Evolutionary conservation across 1,284 basidiomycete genomes (phyloP), one percentile per base, ranked within the genome.

Genomic region (Phellinidium pouzarii): DNA sequence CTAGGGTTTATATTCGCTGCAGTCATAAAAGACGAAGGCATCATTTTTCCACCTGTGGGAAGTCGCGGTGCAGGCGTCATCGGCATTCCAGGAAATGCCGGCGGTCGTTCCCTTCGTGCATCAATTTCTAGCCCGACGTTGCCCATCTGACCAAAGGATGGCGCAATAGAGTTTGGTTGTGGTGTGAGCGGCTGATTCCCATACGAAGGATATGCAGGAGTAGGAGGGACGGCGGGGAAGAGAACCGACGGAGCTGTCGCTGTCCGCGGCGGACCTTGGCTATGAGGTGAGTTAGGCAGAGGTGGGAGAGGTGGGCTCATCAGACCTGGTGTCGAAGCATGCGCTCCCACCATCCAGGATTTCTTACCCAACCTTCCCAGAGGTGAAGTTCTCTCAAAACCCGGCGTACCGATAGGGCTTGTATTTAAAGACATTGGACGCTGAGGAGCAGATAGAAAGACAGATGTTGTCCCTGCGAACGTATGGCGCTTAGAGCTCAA

Each of bases 131-230:
- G 75, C 0, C 83, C 80, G 2, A 77, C 69, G 29, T 69, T 68
- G 26, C 66, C 68, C 20, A 67, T 64, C 58, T 77, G 68, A 12
- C 71, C 72, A 17, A 74, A 70, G 27, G 82, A 66, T 2, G 79
- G 81, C 0, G 74, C 71, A 58, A 82, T 78, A 22, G 76, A 75
- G 54, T 74, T 70, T 1, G 82, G 79, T 3, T 74, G 78, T 1
- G 73, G 70, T 2, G 75, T 72, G 1, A 72, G 50, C 26, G 75
- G 69, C 12, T 75, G 66, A 45, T 54, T 66, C 0, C 82, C 74
- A 62, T 80, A 88, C 0, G 84, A 75, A 26, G 85, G 84, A 57
- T 86, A 85, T 6, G 86, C 81, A 0, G 87, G 85, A 2, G 84
- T 86, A 34, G 73, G 72, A 0, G 82, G 78, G 7, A 69, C 63